Conservation (phyloP, 2,329 filamentous ascomycete species). For the Paecilomyces formosus region DNA sequence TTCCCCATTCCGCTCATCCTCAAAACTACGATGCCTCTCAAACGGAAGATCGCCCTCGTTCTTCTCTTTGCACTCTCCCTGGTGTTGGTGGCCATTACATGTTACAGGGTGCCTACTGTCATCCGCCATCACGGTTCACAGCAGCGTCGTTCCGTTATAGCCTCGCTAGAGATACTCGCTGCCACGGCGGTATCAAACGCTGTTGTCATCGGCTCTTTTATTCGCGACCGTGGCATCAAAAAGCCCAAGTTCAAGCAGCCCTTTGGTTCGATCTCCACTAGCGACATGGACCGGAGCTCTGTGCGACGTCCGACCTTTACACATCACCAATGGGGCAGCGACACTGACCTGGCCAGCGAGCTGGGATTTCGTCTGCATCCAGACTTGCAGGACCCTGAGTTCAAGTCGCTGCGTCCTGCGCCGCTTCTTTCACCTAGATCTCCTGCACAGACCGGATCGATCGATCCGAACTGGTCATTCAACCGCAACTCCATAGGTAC, state of each 20-base stretch:
- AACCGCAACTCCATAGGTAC: conserved; percentile 10
- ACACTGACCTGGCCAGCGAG: conserved; percentile 79
- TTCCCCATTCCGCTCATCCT: conserved; percentile 89
- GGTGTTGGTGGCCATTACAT: conserved; percentile 68
- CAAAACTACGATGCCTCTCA: conserved; percentile 64
- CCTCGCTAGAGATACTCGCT: conserved; percentile 83
- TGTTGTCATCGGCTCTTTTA: conserved; percentile 84
- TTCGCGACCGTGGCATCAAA: conserved; percentile 83
- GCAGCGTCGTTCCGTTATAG: conserved; percentile 79
- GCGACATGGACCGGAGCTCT: conserved; percentile 37
- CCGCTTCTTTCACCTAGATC: conserved; percentile 29
- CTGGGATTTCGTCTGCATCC: conserved; percentile 62
- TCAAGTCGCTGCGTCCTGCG: conserved; percentile 26
- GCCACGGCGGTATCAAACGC: conserved; percentile 82
- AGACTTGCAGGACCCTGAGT: conserved; percentile 36
- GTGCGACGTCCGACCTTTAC: conserved; percentile 50
- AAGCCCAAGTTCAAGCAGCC: conserved; percentile 67
- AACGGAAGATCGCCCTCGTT: conserved; percentile 71
- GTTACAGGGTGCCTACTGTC: conserved; percentile 73
- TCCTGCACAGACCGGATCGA: conserved; percentile 17
- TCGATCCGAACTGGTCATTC: conserved; percentile 29
- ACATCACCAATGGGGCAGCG: conserved; percentile 72
- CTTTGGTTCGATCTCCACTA: conserved; percentile 37
- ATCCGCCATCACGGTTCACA: conserved; percentile 65
- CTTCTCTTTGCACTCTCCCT: conserved; percentile 79